A percentile compares a stretch with the other conserved stretches of the same genome.
Evolutionary conservation across 768 basidiomycete species (phyloP).

Genomic region (Plicaturopsis crispa): DNA sequence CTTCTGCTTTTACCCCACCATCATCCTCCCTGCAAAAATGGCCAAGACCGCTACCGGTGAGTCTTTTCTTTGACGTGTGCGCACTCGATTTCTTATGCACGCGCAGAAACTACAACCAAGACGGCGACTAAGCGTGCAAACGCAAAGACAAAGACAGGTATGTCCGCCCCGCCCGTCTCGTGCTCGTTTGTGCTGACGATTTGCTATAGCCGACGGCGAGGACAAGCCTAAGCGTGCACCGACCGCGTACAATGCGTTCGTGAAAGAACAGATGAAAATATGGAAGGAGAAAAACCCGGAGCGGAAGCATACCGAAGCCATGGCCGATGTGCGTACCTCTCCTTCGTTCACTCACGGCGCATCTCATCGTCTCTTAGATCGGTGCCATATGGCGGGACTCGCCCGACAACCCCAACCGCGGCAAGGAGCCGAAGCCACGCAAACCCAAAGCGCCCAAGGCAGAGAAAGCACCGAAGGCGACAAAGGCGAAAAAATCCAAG

Average conservation of each 20-base stretch:
- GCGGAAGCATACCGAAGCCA: constrained; percentile 44
- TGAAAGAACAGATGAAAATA: constrained; percentile 46
- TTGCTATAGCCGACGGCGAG: constrained; percentile 20
- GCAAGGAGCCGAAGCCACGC: constrained; percentile 39
- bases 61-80: constrained; percentile 6
- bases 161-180: constrained; percentile 16
- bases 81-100: constrained; percentile 4
- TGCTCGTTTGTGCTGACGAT: neutral
- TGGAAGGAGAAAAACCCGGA: constrained; percentile 50
- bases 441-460: constrained; percentile 34
- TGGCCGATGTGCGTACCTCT: constrained; percentile 29
- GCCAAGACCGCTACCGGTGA: constrained; percentile 44
- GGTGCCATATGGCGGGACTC: constrained; percentile 49
- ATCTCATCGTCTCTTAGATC: constrained; percentile 30
- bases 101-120: constrained; percentile 47
- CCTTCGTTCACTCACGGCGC: constrained; percentile 1
- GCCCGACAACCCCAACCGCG: constrained; percentile 59
- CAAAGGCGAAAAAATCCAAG: neutral
- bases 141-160: constrained; percentile 29
- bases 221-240: constrained; percentile 53
- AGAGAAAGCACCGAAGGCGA: constrained; percentile 16
- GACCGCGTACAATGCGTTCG: constrained; percentile 50
- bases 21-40: constrained; percentile 25
- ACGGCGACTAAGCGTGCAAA: constrained; percentile 48
- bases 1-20: constrained; percentile 11